Evolutionary conservation across 2,329 filamentous ascomycete genomes (phyloP).

Genomic region (Colletotrichum sp.): DNA sequence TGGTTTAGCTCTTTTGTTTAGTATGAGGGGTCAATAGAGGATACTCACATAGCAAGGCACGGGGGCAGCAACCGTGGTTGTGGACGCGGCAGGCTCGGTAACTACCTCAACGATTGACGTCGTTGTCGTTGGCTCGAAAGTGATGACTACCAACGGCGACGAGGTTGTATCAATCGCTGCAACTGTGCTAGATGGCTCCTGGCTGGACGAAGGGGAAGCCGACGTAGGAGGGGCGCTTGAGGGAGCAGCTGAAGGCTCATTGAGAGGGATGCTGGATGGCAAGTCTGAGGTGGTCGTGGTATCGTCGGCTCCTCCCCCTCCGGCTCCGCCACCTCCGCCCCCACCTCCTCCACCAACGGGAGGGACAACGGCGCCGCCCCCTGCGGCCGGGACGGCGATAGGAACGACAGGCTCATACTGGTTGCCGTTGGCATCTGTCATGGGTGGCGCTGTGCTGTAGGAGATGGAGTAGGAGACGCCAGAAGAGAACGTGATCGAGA

Average conservation of each 20-base stretch:
- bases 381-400: neutral
- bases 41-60: conserved; percentile 1
- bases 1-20: rapidly evolving
- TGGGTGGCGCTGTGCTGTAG: neutral
- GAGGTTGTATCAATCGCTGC: neutral
- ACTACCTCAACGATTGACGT: neutral
- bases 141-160: neutral
- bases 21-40: rapidly evolving
- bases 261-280: neutral
- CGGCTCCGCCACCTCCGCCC: neutral
- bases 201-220: neutral
- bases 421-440: neutral
- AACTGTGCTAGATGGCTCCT: neutral
- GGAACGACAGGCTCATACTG: neutral
- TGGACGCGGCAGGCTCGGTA: neutral
- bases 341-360: neutral
- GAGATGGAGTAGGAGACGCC: neutral
- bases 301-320: neutral
- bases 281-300: neutral
- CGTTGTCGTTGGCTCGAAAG: neutral
- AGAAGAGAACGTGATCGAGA: neutral
- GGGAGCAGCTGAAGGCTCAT: neutral
- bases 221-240: neutral
- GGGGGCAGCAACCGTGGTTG: neutral
- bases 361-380: neutral